Conservation (phyloP, 2,329 filamentous ascomycete species). For the Dactylellina drechsleri region DNA sequence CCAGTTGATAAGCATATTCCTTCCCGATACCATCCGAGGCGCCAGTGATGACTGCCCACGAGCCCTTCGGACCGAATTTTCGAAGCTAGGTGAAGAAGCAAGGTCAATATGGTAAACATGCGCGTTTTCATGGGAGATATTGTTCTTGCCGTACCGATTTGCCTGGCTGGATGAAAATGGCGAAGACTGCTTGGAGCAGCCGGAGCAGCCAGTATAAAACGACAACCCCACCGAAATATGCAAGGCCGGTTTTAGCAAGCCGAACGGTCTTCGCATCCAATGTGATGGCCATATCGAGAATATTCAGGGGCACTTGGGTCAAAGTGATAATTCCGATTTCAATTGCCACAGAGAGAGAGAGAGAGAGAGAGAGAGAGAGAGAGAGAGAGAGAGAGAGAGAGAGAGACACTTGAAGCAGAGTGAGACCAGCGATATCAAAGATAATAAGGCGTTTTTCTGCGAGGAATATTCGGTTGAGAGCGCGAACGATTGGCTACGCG, state of each 20-base stretch:
- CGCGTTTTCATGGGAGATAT: neutral
- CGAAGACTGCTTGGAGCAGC: conserved; percentile 39
- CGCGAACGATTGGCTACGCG: conserved; percentile 34
- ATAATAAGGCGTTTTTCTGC: conserved; percentile 29
- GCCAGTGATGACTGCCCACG: conserved; percentile 93
- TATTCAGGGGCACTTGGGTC: conserved; percentile 22
- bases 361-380: conserved; percentile 20
- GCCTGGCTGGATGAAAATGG: conserved; percentile 60
- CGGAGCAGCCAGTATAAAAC: conserved; percentile 39
- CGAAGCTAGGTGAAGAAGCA: conserved; percentile 71
- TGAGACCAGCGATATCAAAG: conserved; percentile 26
- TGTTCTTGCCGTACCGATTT: conserved; percentile 62
- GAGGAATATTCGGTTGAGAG: conserved; percentile 52
- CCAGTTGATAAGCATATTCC: conserved; percentile 91
- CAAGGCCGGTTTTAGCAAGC: conserved; percentile 41
- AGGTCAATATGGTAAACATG: conserved; percentile 15
- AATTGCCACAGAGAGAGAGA: conserved; percentile 7
- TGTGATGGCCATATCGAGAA: conserved; percentile 37
- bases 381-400: conserved; percentile 20
- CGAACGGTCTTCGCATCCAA: conserved; percentile 38
- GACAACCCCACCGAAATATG: conserved; percentile 51
- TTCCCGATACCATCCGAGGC: conserved; percentile 97
- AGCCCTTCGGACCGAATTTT: conserved; percentile 89
- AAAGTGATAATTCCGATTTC: conserved; percentile 5
- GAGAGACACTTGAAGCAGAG: conserved; percentile 3